Evolutionary conservation across 2,329 filamentous ascomycete species (phyloP), one percentile per base, ranked within the genome.

Genomic region (Colletotrichum spinosum): DNA sequence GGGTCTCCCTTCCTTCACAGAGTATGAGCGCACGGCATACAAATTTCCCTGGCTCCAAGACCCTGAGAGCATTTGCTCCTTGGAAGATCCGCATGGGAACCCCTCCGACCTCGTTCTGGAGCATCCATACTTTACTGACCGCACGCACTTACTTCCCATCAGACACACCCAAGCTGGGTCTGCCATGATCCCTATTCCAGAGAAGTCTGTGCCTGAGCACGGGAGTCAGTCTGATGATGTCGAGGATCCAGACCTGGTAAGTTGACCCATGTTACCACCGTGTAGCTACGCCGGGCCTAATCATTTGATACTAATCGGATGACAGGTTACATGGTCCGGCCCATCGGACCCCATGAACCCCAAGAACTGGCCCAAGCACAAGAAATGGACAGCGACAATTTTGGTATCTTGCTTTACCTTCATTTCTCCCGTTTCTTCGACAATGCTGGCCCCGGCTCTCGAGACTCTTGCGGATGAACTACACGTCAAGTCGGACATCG

Each of bases 381-480:
- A 73, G 67, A 78, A 77, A 65, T 78, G 76, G 76, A 70, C 70
- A 0, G 72, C 75, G 3, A 79, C 76, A 3, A 67, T 78, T 13
- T 72, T 74, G 39, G 78, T 77, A 17, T 80, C 76, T 0, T 74
- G 70, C 60, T 79, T 78, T 64, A 86, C 84, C 3, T 86, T 88
- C 70, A 85, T 88, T 57, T 86, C 85, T 0, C 85, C 86, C 0
- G 81, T 88, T 1, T 82, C 84, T 0, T 85, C 84, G 1, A 84
- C 76, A 6, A 79, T 79, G 83, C 73, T 86, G 3, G 81, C 84
- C 0, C 85, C 85, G 0, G 83, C 81, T 0, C 70, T 87, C 10
- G 67, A 74, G 4, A 73, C 77, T 6, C 77, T 87, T 17, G 77
- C 78, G 1, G 70, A 73, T 2, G 82, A 86, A 13, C 76, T 86